Evolutionary conservation across 495 filamentous ascomycete species (phyloP), one percentile per base, ranked within the genome.

Genomic region (Aspergillus sparsus): DNA sequence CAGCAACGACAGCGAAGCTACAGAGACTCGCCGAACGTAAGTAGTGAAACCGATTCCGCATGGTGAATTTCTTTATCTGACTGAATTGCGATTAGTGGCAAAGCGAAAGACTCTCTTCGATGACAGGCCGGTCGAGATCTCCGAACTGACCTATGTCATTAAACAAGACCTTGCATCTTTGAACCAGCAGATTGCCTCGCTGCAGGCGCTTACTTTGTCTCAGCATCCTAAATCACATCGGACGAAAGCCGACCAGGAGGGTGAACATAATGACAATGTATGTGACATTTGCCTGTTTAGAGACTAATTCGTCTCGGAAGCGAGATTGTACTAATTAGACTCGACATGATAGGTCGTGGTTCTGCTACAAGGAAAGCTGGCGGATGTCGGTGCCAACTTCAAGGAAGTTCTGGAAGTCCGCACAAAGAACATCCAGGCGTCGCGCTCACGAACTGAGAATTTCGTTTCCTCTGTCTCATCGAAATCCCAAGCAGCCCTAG

Each of bases 391-490:
- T 31, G 90, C 87, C 47, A 96, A 91, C 70, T 98, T 98, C 83
- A 97, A 98, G 73, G 93, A 97, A 64, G 93, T 98, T 0, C 82
- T 98, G 11, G 94, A 98, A 70, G 91, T 97, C 21, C 87, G 94
- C 34, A 98, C 94, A 47, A 97, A 97, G 79, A 98, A 98, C 73
- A 97, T 98, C 52, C 95, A 97, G 73, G 95, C 95, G 11, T 93
- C 91, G 46, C 83, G 91, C 37, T 88, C 90, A 44, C 79, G 94
- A 57, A 97, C 94, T 51, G 95, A 98, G 71, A 94, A 97, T 68
- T 98, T 98, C 62, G 90, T 98, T 21, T 93, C 90, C 2, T 91
- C 89, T 11, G 91, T 95, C 42, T 90, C 89, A 3, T 85, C 89
- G 42, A 91, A 93, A 58, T 85, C 89, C 35, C 89, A 90, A 61